These are phyloP conservation scores for Trametes polyzona DNA, from an alignment of 1,284 basidiomycete species.

Conservation along the genomic window DNA sequence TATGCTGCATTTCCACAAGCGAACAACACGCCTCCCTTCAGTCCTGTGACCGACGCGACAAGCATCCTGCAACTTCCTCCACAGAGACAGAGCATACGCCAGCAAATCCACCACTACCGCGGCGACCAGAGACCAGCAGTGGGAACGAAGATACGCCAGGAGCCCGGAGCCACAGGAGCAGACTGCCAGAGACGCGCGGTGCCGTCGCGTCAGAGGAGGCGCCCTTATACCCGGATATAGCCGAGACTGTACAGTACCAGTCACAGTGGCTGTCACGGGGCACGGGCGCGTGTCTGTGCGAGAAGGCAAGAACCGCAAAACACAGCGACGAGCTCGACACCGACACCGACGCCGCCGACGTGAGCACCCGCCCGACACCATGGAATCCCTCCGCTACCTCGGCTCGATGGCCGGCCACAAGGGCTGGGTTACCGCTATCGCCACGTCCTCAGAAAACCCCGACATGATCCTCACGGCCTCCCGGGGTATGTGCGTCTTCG, in stretches of 20 bases:
- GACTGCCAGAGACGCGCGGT: slow-evolving; percentile 35
- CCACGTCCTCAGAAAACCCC: slow-evolving; percentile 95
- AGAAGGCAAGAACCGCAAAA: slow-evolving; percentile 26
- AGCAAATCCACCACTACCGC: too few species aligned
- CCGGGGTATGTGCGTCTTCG: slow-evolving; percentile 67
- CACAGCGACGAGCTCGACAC: slow-evolving; percentile 35
- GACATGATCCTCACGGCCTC: slow-evolving; percentile 98
- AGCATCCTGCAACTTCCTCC: too few species aligned
- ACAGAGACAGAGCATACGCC: too few species aligned
- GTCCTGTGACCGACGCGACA: too few species aligned
- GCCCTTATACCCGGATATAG: slow-evolving; percentile 32
- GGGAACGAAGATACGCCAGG: slow-evolving; percentile 61
- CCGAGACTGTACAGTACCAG: slow-evolving; percentile 48
- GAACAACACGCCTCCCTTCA: too few species aligned
- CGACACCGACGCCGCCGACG: slow-evolving; percentile 44
- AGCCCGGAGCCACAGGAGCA: not conserved
- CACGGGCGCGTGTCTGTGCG: slow-evolving; percentile 16
- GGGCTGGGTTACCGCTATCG: slow-evolving; percentile 96
- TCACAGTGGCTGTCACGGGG: slow-evolving; percentile 67
- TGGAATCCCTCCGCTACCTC: slow-evolving; percentile 93
- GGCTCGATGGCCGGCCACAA: slow-evolving; percentile 95
- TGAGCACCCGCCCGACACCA: slow-evolving; percentile 46
- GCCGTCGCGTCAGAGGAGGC: not conserved
- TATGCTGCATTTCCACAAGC: slow-evolving; percentile 77
- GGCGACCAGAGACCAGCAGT: too few species aligned